A percentile compares a stretch with the other conserved stretches of the same genome.
Conservation (phyloP, 768 basidiomycete genomes). For the Pulveroboletus sp. region DNA sequence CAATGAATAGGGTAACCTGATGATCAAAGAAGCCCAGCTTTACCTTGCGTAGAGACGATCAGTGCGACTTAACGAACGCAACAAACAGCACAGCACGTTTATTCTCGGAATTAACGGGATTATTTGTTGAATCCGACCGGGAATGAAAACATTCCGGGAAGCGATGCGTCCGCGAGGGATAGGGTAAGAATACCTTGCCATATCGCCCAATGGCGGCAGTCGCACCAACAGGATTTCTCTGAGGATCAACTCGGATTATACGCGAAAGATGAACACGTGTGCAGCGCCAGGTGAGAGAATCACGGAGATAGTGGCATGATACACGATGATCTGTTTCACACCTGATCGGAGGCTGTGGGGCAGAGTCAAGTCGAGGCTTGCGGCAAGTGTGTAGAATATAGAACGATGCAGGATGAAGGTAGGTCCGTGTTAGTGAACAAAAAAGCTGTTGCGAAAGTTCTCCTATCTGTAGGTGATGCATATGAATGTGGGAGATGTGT, state of each 20-base stretch:
- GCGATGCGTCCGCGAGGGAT: too few species aligned
- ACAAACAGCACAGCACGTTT: too few species aligned
- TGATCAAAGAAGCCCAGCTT: not conserved
- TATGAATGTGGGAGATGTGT: not conserved
- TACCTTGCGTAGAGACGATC: not conserved
- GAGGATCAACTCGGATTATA: not conserved
- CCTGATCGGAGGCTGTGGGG: not conserved
- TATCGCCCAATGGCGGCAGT: not conserved
- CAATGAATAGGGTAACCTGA: not conserved
- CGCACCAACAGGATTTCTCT: not conserved
- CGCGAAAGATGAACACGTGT: slow-evolving; percentile 1
- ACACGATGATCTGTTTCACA: slow-evolving; percentile 1
- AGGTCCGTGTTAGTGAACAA: not conserved
- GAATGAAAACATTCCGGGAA: not conserved
- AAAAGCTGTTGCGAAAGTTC: not conserved
- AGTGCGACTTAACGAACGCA: too few species aligned
- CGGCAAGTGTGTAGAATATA: not conserved
- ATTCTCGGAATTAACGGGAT: not conserved
- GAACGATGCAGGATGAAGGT: not conserved
- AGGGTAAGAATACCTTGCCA: not conserved
- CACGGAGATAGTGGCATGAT: not conserved
- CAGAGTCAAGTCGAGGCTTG: not conserved
- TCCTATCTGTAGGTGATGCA: not conserved
- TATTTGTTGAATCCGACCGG: not conserved
- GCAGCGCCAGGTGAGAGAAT: not conserved